Evolutionary conservation across 2,329 filamentous ascomycete genomes (phyloP).

Genomic region (Colletotrichum noveboracense): DNA sequence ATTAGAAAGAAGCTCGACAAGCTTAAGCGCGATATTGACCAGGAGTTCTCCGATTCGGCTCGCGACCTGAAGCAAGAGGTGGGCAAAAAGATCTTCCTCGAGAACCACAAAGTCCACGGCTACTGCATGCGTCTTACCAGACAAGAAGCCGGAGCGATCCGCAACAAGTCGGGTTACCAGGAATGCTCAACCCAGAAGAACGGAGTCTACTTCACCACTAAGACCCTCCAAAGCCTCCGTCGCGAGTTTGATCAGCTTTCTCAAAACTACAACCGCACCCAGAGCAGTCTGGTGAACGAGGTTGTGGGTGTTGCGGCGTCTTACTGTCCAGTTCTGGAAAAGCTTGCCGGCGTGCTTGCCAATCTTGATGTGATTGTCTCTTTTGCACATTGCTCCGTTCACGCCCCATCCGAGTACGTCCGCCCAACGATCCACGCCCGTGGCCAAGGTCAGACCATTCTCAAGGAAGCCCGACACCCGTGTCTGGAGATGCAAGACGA

Average conservation of each 20-base stretch:
- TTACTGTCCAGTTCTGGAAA: slow-evolving; percentile 91
- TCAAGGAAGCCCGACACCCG: slow-evolving; percentile 94
- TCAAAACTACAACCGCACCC: slow-evolving; percentile 93
- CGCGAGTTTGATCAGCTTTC: slow-evolving; percentile 94
- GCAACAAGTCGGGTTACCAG: slow-evolving; percentile 87
- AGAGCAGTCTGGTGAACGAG: slow-evolving; percentile 87
- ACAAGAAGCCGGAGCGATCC: slow-evolving; percentile 89
- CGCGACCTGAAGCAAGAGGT: slow-evolving; percentile 86
- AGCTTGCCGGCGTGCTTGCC: slow-evolving; percentile 84
- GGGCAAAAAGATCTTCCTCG: slow-evolving; percentile 98
- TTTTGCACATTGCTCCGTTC: slow-evolving; percentile 90
- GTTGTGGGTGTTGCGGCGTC: slow-evolving; percentile 93
- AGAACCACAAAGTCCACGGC: slow-evolving; percentile 94
- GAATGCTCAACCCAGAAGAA: slow-evolving; percentile 99
- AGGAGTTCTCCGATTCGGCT: slow-evolving; percentile 78
- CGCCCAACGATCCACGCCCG: slow-evolving; percentile 89
- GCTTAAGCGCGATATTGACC: slow-evolving; percentile 80
- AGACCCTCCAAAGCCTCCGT: slow-evolving; percentile 77
- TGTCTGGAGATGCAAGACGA: slow-evolving; percentile 99
- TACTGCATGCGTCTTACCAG: slow-evolving; percentile 96
- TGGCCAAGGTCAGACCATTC: slow-evolving; percentile 83
- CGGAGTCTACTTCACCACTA: slow-evolving; percentile 96
- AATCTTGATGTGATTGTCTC: slow-evolving; percentile 95
- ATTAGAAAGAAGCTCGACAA: slow-evolving; percentile 92
- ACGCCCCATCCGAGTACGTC: slow-evolving; percentile 91